Percentiles rank a stretch among this genome's conserved stretches.
These are phyloP conservation scores for Protomyces inundatus DNA, from an alignment of 1,139 yeast genomes.

Conservation along the genomic window DNA sequence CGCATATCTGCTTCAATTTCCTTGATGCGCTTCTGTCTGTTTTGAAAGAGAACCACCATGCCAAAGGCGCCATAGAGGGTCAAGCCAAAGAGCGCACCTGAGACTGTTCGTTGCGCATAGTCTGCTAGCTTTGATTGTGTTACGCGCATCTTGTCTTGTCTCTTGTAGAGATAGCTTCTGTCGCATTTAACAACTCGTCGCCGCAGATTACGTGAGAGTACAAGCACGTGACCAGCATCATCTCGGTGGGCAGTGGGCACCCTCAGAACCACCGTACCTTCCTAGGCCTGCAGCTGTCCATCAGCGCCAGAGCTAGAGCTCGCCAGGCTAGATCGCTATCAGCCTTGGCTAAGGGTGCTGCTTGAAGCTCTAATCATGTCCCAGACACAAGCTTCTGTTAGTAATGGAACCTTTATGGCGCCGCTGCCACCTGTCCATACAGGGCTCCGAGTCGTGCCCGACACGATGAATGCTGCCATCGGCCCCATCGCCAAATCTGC, in stretches of 20 bases:
- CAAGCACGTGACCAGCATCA: too few species aligned
- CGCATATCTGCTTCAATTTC: slow-evolving; percentile 21
- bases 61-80: slow-evolving; percentile 21
- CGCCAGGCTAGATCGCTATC: too few species aligned
- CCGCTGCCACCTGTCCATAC: background rate
- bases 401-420: background rate
- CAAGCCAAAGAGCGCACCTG: slow-evolving; percentile 20
- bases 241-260: too few species aligned
- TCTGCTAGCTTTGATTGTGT: slow-evolving; percentile 21
- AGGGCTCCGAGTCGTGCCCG: background rate
- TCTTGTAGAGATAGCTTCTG: background rate
- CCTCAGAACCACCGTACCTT: too few species aligned
- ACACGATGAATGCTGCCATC: background rate
- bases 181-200: background rate
- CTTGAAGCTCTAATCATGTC: background rate
- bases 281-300: too few species aligned
- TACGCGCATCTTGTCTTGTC: background rate
- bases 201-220: background rate
- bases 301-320: too few species aligned
- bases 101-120: slow-evolving; percentile 20
- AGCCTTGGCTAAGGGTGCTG: too few species aligned
- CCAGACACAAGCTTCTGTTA: background rate
- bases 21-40: slow-evolving; percentile 18
- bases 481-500: slow-evolving; percentile 3
- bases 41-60: slow-evolving; percentile 20